phyloP scores from a whole-genome alignment of 2,329 filamentous ascomycete genomes.

The Phyllosticta ampelicida region DNA sequence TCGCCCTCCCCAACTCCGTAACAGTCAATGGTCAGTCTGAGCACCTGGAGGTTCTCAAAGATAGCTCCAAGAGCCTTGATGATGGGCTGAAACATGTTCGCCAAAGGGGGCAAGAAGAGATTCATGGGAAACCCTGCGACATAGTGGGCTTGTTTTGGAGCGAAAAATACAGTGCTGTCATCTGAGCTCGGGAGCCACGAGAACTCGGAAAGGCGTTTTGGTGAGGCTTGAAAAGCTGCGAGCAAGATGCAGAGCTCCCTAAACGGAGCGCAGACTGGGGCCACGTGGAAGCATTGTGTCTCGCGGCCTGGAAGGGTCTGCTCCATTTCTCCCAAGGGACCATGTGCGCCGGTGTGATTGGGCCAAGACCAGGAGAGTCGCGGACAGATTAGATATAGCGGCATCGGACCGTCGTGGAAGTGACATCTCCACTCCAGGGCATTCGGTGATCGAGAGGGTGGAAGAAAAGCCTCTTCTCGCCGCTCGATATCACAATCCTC shows the following conservation, averaged over 20 bases:
- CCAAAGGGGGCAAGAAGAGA: background rate
- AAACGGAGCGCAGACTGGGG: background rate
- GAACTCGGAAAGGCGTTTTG: background rate
- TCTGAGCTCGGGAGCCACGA: background rate
- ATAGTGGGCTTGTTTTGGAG: too few relatives aligned
- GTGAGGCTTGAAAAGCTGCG: background rate
- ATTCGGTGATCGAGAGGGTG: background rate
- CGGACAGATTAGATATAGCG: background rate
- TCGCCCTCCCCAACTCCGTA: background rate
- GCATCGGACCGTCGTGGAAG: background rate
- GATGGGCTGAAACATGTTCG: background rate
- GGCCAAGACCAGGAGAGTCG: background rate
- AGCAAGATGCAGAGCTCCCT: background rate
- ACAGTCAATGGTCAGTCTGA: background rate
- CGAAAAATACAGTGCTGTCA: too few relatives aligned
- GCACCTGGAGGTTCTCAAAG: background rate
- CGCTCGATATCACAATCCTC: background rate
- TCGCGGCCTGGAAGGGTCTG: background rate
- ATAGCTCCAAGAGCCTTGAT: background rate
- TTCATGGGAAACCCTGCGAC: background rate
- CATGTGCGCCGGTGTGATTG: too few relatives aligned
- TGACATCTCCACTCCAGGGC: background rate
- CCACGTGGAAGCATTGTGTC: background rate
- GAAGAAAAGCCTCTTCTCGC: background rate
- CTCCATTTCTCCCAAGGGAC: background rate